Base-by-base conservation (phyloP, 2,329 filamentous ascomycete species). In the Fusarium austroafricanum region DNA sequence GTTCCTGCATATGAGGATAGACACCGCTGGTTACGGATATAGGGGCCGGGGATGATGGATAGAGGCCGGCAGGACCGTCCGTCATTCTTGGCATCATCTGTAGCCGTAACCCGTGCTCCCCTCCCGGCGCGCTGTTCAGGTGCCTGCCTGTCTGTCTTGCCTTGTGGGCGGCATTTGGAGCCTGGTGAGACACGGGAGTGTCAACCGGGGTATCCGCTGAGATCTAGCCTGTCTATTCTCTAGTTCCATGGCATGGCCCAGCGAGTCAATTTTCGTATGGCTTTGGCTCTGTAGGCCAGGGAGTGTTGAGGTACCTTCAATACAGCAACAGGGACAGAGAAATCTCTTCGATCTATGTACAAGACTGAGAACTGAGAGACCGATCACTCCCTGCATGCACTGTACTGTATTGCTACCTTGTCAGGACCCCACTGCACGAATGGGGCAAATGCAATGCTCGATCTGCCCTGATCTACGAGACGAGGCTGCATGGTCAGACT, bases 161-260 rank as follows among this genome's bases (percentile, higher is more conserved):
- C 71, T 72, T 73, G 69, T 69, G 61, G 47, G 61, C 66, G 60
- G 58, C 60, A 66, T 64, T 56, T 44, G 59, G 52, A 53, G 57
- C 31, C 42, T 70, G 62, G 72, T 74, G 72, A 74, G 72, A 74
- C 72, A 74, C 72, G 72, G 72, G 72, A 74, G 72, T 74, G 72
- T 74, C 72, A 74, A 71, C 72, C 38, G 62, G 70, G 72, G 64
- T 71, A 58, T 33, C 42, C 26, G 35, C 28, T 65, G 44, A 74
- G 65, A 73, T 73, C 70, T 57, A 55, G 46, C 37, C n/a, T 60
- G 46, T 52, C 15, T n/a, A n/a, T 17, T 43, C 44, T 35, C 33
- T 47, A 55, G 43, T n/a, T 17, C 18, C 15, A n/a, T 42, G 23
- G 29, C 29, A 4, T 3, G 29, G 26, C 26, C 26, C 26, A 26